Evolutionary conservation across 352 stramenopile genomes (phyloP).

Genomic region (Phytopythium chamaehyphon): DNA sequence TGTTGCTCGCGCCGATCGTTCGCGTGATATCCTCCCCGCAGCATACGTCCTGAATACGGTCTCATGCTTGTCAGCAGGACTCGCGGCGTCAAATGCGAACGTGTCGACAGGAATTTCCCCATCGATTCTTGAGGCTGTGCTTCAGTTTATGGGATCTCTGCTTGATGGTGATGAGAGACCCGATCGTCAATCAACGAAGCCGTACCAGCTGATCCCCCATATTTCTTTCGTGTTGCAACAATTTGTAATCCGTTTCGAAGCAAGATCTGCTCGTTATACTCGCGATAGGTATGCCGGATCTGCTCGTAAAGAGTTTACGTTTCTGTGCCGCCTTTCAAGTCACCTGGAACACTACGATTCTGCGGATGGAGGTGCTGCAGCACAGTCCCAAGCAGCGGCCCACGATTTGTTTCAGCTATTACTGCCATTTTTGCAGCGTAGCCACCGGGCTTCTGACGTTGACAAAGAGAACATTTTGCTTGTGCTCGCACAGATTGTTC

Average conservation of each 20-base stretch:
- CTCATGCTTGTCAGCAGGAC: constrained; percentile 57
- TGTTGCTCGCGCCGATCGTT: constrained; percentile 37
- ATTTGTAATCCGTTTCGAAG: constrained; percentile 80
- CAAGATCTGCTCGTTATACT: constrained; percentile 71
- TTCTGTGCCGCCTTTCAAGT: constrained; percentile 72
- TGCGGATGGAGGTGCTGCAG: constrained; percentile 11
- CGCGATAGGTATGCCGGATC: constrained; percentile 75
- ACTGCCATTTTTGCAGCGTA: constrained; percentile 80
- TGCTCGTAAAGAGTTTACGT: constrained; percentile 75
- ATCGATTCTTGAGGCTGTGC: constrained; percentile 60
- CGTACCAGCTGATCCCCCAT: constrained; percentile 48
- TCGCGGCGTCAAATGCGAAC: constrained; percentile 20
- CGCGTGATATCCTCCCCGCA: constrained; percentile 34
- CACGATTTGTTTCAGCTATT: constrained; percentile 84
- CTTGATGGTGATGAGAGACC: constrained; percentile 63
- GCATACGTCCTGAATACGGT: constrained; percentile 49
- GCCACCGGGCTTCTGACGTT: constrained; percentile 61
- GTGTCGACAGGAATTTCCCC: constrained; percentile 17
- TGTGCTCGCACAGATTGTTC: constrained; percentile 73
- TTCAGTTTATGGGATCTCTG: constrained; percentile 76
- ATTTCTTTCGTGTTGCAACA: constrained; percentile 78
- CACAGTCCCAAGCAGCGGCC: constrained; percentile 20
- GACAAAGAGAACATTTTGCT: constrained; percentile 83
- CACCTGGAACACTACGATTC: constrained; percentile 46
- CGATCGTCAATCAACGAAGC: constrained; percentile 3